These are phyloP conservation scores for Beauveria bassiana DNA, from an alignment of 2,329 filamentous ascomycete species.

Conservation along the genomic window DNA sequence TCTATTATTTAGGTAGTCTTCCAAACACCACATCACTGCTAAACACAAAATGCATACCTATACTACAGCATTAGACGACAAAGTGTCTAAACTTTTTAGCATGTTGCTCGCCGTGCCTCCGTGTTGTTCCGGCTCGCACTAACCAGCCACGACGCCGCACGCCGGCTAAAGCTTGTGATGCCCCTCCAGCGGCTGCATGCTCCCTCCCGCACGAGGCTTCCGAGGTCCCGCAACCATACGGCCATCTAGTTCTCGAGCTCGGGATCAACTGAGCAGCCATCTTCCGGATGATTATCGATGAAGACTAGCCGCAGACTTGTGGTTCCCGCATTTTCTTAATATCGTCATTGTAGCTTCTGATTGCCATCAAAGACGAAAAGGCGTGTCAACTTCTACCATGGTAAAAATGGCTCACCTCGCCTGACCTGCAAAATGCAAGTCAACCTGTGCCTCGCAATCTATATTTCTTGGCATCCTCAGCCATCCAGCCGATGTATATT, in stretches of 20 bases:
- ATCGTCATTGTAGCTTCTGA: neutral
- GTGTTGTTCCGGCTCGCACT: neutral
- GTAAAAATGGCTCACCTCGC: neutral
- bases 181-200: neutral
- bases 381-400: neutral
- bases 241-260: neutral
- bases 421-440: neutral
- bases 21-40: too few relatives aligned
- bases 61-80: neutral
- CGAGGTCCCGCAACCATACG: neutral
- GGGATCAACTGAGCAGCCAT: neutral
- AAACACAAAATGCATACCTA: neutral
- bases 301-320: neutral
- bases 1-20: too few relatives aligned
- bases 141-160: neutral
- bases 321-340: neutral
- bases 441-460: neutral
- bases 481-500: neutral
- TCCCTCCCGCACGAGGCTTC: neutral
- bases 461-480: neutral
- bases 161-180: slow-evolving; percentile 8
- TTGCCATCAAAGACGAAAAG: neutral
- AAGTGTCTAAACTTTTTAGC: neutral
- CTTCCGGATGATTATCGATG: slow-evolving; percentile 7
- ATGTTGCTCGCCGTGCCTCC: neutral